Evolutionary conservation across 371 early-diverging fungal genomes (phyloP).

Genomic region (Sporodiniella umbellata): DNA sequence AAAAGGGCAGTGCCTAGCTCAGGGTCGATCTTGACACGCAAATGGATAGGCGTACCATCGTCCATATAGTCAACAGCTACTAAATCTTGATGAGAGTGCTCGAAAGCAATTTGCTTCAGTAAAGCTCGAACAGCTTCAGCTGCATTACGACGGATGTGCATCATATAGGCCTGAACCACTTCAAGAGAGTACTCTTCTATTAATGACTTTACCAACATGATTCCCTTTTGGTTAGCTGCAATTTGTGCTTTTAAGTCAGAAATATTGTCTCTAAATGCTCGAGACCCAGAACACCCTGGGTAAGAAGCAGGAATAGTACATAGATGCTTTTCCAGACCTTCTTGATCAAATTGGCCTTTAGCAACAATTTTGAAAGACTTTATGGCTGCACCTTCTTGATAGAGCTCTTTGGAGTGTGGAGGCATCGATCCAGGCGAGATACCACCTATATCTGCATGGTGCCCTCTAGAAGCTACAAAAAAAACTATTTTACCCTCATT

Average conservation of each 20-base stretch:
- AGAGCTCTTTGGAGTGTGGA: constrained; percentile 82
- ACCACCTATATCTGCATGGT: constrained; percentile 97
- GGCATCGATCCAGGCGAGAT: constrained; percentile 82
- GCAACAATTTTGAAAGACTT: constrained; percentile 86
- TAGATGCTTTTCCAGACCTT: constrained; percentile 69
- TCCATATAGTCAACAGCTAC: constrained; percentile 87
- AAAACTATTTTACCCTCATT: constrained; percentile 76
- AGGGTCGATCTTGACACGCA: constrained; percentile 71
- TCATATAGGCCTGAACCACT: constrained; percentile 95
- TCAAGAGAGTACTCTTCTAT: constrained; percentile 82
- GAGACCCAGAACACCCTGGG: constrained; percentile 86
- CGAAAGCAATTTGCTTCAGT: constrained; percentile 55
- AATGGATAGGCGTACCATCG: constrained; percentile 85
- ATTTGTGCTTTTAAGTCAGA: constrained; percentile 95
- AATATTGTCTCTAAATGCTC: constrained; percentile 82
- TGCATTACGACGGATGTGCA: constrained; percentile 81
- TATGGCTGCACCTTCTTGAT: constrained; percentile 93
- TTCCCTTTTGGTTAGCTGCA: constrained; percentile 95
- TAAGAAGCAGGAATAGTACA: constrained; percentile 80
- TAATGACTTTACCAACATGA: constrained; percentile 74
- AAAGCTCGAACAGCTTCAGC: constrained; percentile 80
- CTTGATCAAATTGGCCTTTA: constrained; percentile 75
- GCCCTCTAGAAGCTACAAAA: constrained; percentile 94
- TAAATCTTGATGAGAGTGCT: constrained; percentile 48
- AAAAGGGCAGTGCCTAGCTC: constrained; percentile 78